These are phyloP conservation scores for Tylopilus plumbeoviolaceoides DNA, from an alignment of 768 basidiomycete genomes.

Conservation along the genomic window DNA sequence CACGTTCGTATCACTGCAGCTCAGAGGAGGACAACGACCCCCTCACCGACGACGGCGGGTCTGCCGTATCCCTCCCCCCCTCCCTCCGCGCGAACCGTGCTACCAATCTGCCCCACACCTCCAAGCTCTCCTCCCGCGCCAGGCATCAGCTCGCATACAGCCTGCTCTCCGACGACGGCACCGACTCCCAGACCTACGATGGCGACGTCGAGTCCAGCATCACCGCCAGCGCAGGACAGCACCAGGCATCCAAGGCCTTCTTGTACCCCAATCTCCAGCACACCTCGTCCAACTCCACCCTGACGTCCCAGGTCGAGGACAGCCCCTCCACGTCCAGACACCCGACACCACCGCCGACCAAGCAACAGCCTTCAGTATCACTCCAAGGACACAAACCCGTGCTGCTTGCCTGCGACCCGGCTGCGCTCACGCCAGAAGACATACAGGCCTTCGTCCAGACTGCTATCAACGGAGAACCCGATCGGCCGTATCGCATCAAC, in stretches of 20 bases:
- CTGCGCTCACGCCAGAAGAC: slow-evolving; percentile 66
- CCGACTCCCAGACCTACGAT: slow-evolving; percentile 87
- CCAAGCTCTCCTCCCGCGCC: slow-evolving; percentile 23
- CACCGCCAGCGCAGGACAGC: slow-evolving; percentile 49
- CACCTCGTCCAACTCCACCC: slow-evolving; percentile 51
- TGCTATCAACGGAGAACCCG: slow-evolving; percentile 68
- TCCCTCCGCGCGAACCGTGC: slow-evolving; percentile 20
- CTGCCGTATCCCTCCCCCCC: slow-evolving; percentile 45
- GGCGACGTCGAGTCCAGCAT: slow-evolving; percentile 83
- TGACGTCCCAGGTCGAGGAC: slow-evolving; percentile 40
- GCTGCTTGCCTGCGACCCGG: slow-evolving; percentile 51
- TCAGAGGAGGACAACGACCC: slow-evolving; percentile 90
- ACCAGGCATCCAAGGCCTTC: slow-evolving; percentile 27
- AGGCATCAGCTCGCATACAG: slow-evolving; percentile 54
- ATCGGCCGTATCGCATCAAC: slow-evolving; percentile 78
- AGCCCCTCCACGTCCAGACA: slow-evolving; percentile 18
- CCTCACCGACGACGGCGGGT: slow-evolving; percentile 68
- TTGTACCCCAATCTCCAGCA: slow-evolving; percentile 33
- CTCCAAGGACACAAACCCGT: slow-evolving; percentile 33
- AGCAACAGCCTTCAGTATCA: slow-evolving; percentile 14
- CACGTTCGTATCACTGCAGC: slow-evolving; percentile 34
- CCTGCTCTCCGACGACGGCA: slow-evolving; percentile 63
- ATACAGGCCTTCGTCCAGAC: slow-evolving; percentile 73
- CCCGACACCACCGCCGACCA: slow-evolving; percentile 22
- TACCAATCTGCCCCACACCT: slow-evolving; percentile 11